Conservation (phyloP, 2,329 filamentous ascomycete genomes). For the Calonectria montana region DNA sequence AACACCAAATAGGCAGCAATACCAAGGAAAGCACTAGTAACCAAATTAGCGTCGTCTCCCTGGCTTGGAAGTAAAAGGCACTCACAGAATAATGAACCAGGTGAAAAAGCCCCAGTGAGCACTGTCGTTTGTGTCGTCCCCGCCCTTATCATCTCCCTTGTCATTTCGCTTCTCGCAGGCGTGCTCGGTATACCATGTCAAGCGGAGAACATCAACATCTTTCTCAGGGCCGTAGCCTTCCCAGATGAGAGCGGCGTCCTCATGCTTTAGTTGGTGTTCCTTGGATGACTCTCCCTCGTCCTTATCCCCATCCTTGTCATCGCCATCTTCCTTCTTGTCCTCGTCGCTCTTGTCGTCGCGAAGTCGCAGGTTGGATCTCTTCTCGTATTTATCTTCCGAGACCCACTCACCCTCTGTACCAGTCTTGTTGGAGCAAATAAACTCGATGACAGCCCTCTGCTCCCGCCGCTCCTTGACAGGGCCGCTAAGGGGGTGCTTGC, state of each 20-base stretch:
- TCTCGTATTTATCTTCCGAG: conserved; percentile 65
- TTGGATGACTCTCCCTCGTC: conserved; percentile 54
- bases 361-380: conserved; percentile 34
- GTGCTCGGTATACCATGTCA: conserved; percentile 90
- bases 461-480: conserved; percentile 56
- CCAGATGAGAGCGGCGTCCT: conserved; percentile 77
- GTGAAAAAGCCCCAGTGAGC: conserved; percentile 94
- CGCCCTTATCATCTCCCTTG: conserved; percentile 55
- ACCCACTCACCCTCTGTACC: conserved; percentile 79
- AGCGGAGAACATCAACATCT: conserved; percentile 71
- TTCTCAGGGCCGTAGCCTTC: conserved; percentile 75
- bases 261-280: conserved; percentile 65
- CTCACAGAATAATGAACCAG: conserved; percentile 94
- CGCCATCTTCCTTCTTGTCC: conserved; percentile 46
- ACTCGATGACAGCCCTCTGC: conserved; percentile 85
- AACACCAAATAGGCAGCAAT: conserved; percentile 95
- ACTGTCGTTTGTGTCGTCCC: conserved; percentile 59
- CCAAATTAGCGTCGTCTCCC: conserved; percentile 37
- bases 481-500: conserved; percentile 61
- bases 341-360: conserved; percentile 45
- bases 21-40: conserved; percentile 81
- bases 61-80: conserved; percentile 31
- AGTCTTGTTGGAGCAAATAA: conserved; percentile 78
- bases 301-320: conserved; percentile 50
- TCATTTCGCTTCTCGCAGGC: conserved; percentile 75